A percentile compares a stretch with the other conserved stretches of the same genome.
Evolutionary conservation across 23 red algal species (phyloP).

Genomic region (Cyanidiococcus yangmingshanensis): DNA sequence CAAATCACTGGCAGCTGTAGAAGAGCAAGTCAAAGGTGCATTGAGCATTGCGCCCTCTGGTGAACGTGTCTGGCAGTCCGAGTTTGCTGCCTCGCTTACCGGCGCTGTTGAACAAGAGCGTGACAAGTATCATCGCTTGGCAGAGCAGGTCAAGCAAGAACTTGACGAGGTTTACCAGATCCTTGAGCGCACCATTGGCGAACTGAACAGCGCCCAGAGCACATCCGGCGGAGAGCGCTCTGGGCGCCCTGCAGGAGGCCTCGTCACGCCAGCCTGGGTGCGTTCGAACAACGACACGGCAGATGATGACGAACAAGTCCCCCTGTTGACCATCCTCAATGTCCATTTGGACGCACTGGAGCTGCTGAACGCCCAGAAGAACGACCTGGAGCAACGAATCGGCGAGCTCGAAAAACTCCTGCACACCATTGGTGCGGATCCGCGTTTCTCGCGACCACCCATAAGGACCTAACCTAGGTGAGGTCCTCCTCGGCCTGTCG

Average conservation of each 20-base stretch:
- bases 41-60: neutral
- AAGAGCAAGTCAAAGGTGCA: neutral
- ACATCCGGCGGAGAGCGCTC: neutral
- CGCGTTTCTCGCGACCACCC: neutral
- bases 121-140: neutral
- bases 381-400: neutral
- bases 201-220: neutral
- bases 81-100: neutral
- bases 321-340: conserved; percentile 6
- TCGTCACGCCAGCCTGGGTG: neutral
- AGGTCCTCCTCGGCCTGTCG: conserved; percentile 59
- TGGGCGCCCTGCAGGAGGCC: neutral
- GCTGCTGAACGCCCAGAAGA: neutral
- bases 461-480: neutral
- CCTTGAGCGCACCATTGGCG: neutral
- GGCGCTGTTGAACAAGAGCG: conserved; percentile 7
- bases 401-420: neutral
- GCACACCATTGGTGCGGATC: neutral
- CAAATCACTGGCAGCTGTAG: neutral
- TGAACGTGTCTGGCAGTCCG: neutral
- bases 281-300: neutral
- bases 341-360: conserved; percentile 14
- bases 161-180: conserved; percentile 2
- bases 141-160: neutral
- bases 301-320: neutral